phyloP scores from a whole-genome alignment of 331 rosid genomes.

The Malus hybrid region DNA sequence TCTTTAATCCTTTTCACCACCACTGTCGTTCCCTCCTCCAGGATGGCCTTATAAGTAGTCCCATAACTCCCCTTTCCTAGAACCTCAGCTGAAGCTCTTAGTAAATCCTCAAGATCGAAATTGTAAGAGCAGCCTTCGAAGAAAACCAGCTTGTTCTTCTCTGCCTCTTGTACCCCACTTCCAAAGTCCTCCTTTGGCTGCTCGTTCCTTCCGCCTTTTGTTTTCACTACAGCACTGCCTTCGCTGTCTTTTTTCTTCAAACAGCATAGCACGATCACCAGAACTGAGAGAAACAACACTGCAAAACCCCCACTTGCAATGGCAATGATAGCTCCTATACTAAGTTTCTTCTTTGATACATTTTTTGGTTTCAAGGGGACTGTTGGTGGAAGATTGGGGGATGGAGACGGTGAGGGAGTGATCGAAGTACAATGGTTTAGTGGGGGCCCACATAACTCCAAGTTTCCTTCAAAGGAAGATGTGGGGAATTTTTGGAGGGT shows the following conservation, averaged over 20 bases:
- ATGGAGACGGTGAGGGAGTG: constrained; percentile 31
- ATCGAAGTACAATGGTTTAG: constrained; percentile 40
- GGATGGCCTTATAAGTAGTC: constrained; percentile 80
- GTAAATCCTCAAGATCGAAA: constrained; percentile 90
- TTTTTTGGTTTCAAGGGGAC: constrained; percentile 23
- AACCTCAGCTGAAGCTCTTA: constrained; percentile 93
- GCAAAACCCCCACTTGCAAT: constrained; percentile 39
- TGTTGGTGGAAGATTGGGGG: constrained; percentile 21
- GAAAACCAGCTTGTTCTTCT: constrained; percentile 71
- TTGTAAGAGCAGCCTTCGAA: constrained; percentile 59
- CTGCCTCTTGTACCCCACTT: constrained; percentile 87
- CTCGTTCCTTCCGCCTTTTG: constrained; percentile 22
- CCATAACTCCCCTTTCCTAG: constrained; percentile 93
- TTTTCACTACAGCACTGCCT: constrained; percentile 28
- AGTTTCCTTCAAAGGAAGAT: constrained; percentile 64
- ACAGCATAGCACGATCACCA: constrained; percentile 43
- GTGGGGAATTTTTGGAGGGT: constrained; percentile 44
- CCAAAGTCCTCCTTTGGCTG: constrained; percentile 70
- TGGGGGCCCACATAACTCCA: constrained; percentile 65
- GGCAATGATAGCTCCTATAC: constrained; percentile 39
- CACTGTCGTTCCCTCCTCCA: constrained; percentile 80
- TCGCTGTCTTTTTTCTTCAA: constrained; percentile 45
- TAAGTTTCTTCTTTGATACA: constrained; percentile 36
- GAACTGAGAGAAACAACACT: constrained; percentile 32
- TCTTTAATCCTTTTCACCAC: constrained; percentile 88